phyloP scores from a whole-genome alignment of 495 filamentous ascomycete species.

The Pseudevernia furfuracea region DNA sequence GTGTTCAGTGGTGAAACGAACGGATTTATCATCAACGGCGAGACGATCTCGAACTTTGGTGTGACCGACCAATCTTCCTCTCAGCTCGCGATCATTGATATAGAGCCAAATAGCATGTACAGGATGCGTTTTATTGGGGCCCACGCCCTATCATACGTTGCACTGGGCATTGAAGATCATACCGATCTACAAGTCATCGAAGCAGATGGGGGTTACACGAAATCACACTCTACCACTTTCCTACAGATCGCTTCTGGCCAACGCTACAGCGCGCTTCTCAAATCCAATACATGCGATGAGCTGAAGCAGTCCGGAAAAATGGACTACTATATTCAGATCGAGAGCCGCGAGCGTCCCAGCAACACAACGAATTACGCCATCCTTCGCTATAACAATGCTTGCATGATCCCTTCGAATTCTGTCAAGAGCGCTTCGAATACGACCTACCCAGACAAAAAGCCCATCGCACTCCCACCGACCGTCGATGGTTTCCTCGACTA shows the following conservation, averaged over 20 bases:
- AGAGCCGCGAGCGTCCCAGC: not conserved
- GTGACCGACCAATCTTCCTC: not conserved
- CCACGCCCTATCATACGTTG: not conserved
- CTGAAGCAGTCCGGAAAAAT: constrained; percentile 5
- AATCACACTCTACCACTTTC: not conserved
- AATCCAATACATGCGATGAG: not conserved
- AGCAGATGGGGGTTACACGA: not conserved
- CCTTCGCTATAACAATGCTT: constrained; percentile 1
- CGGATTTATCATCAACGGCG: not conserved
- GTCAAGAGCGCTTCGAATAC: not conserved
- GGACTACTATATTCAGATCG: not conserved
- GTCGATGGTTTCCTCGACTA: constrained; percentile 5
- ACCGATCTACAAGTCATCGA: constrained; percentile 4
- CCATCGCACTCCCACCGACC: constrained; percentile 1
- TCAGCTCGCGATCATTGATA: not conserved
- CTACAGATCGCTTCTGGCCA: constrained; percentile 1
- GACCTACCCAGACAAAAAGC: not conserved
- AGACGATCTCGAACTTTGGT: constrained; percentile 6
- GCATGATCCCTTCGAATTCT: not conserved
- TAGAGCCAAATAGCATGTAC: constrained; percentile 2
- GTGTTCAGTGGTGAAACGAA: constrained; percentile 3
- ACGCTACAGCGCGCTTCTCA: not conserved
- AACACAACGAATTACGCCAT: constrained; percentile 5
- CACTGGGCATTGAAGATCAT: not conserved
- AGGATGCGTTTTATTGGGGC: not conserved